phyloP scores from a whole-genome alignment of 257 asterid species.

The Cynanchum wilfordii region DNA sequence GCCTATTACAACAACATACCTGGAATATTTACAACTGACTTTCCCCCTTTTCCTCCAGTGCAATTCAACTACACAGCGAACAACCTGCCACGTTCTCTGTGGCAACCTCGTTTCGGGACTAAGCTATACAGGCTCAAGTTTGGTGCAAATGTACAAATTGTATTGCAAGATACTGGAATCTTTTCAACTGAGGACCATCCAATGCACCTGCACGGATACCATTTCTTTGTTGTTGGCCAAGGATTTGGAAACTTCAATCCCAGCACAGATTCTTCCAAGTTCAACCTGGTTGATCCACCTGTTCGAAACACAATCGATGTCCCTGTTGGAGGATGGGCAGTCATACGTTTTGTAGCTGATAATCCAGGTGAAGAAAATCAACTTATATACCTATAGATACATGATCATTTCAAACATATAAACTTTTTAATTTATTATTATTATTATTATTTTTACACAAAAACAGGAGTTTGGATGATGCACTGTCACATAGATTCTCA shows the following conservation, averaged over 20 bases:
- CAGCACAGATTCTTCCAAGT: slow-evolving; percentile 29
- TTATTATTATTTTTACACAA: too few relatives aligned
- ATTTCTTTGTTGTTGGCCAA: slow-evolving; percentile 59
- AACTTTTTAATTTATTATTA: too few relatives aligned
- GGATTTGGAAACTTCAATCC: slow-evolving; percentile 67
- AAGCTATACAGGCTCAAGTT: slow-evolving; percentile 46
- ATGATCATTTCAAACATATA: background rate
- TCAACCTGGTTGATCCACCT: slow-evolving; percentile 61
- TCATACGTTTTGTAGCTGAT: slow-evolving; percentile 55
- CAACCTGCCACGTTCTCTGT: slow-evolving; percentile 41
- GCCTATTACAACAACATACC: slow-evolving; percentile 54
- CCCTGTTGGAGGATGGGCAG: slow-evolving; percentile 69
- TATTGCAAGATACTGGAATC: slow-evolving; percentile 59
- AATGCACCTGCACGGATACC: slow-evolving; percentile 59
- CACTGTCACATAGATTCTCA: slow-evolving; percentile 78
- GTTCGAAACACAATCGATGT: slow-evolving; percentile 53
- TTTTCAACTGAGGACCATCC: slow-evolving; percentile 62
- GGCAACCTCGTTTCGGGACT: slow-evolving; percentile 53
- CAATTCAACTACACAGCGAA: slow-evolving; percentile 55
- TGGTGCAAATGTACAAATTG: slow-evolving; percentile 48
- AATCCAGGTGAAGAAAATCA: slow-evolving; percentile 42
- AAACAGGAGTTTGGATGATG: slow-evolving; percentile 67
- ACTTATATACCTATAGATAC: too few relatives aligned
- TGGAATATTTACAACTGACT: slow-evolving; percentile 49
- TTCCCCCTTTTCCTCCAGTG: slow-evolving; percentile 50